phyloP scores from a whole-genome alignment of 306 rosid species.

The Cucurbita ficifolia region DNA sequence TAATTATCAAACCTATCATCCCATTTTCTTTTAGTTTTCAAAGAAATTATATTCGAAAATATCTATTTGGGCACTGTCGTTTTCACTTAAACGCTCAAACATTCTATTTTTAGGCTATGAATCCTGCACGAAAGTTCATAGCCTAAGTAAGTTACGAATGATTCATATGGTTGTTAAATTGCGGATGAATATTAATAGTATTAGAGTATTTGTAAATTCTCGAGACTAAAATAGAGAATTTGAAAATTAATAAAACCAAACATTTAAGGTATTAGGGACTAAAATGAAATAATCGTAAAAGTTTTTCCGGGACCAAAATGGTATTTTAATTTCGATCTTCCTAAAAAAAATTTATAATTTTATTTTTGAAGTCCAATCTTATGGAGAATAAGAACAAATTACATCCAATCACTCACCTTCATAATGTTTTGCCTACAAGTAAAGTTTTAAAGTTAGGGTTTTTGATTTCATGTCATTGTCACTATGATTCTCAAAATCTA shows the following conservation, averaged over 20 bases:
- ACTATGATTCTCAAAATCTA: slow-evolving; percentile 15
- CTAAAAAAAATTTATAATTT: neutral
- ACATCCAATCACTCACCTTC: slow-evolving; percentile 11
- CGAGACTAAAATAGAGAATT: no score
- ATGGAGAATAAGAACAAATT: slow-evolving; percentile 1
- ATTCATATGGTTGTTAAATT: no score
- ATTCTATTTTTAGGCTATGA: neutral
- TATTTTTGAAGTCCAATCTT: neutral
- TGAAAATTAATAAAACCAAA: no score
- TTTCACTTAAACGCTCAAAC: neutral
- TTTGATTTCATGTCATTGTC: slow-evolving; percentile 20
- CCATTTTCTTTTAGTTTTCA: neutral
- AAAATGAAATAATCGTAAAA: no score
- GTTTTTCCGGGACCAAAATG: no score
- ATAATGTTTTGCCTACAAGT: slow-evolving; percentile 15
- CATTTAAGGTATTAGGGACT: no score
- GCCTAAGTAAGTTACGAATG: no score
- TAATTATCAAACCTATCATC: neutral
- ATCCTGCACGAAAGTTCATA: no score
- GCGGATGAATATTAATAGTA: no score
- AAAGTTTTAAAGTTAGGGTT: slow-evolving; percentile 8
- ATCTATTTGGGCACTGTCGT: neutral
- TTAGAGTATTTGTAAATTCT: no score
- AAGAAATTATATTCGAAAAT: neutral
- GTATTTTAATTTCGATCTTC: no score